Evolutionary conservation across 1,139 yeast species (phyloP), one percentile per base, ranked within the genome.

Genomic region (Geotrichum klebahnii): DNA sequence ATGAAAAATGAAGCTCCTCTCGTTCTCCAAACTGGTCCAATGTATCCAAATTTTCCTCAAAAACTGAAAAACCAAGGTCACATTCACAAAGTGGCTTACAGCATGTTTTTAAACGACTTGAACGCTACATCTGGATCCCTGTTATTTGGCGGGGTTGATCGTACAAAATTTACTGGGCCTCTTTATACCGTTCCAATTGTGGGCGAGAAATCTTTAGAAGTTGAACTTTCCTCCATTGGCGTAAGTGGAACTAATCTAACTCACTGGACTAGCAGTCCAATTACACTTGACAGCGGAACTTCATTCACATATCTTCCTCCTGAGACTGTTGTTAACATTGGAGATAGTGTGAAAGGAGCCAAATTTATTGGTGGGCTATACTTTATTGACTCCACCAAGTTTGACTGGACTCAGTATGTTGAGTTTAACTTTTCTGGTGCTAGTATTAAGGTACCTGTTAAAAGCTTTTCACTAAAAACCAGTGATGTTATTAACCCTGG

Each of bases 141-240:
- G 23, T 64, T 80, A 46, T 78, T 81, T 62, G 85, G 85, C 6
- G 85, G 81, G 3, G 68, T 79, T 10, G 85, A 81, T 63, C 67
- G 69, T 44, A 69, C 76, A 33, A 78, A 77, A 61, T 78, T 72
- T 60, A 46, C 66, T 0, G 84, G 84, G 0, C 59, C 67, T 5
- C 69, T 79, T 12, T 57, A 54, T 48, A 58, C 62, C 2, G 58
- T 66, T 8, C 66, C 67, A n/a, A 32, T 61, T 26, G 54, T 52
- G 16, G 34, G 46, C 14, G 14, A 37, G 17, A 43, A 43, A 16
- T 35, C 50, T 8, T 16, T 50, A 31, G 45, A 46, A 10, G 48
- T 46, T 12, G 36, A 31, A n/a, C 22, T 50, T 6, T 16, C 50
- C 3, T 40, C 44, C 5, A 9, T 47, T 9, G 31, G 37, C 16